Percentiles rank a stretch among this genome's conserved stretches.
These are phyloP conservation scores for Candida andamanensis DNA, from an alignment of 805 yeast species.

Conservation along the genomic window DNA sequence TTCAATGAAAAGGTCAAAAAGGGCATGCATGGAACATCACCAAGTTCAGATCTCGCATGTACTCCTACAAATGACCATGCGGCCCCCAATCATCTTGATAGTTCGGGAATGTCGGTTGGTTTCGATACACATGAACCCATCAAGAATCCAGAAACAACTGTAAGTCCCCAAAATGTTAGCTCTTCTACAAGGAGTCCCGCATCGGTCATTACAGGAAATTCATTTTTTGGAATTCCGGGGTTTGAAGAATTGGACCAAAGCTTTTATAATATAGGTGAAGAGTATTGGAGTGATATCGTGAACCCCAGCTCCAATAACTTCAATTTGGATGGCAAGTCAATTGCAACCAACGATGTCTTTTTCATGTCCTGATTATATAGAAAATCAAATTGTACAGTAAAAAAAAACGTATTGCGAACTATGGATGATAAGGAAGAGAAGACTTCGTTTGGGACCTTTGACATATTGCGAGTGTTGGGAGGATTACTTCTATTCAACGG, in stretches of 20 bases:
- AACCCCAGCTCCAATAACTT: slow-evolving; percentile 30
- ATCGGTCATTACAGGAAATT: neutral
- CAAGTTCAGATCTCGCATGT: neutral
- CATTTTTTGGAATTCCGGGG: slow-evolving; percentile 7
- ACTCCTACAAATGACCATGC: neutral
- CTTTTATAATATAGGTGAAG: slow-evolving; percentile 56
- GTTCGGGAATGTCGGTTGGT: neutral
- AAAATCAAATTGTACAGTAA: neutral
- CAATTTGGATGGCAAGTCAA: slow-evolving; percentile 23
- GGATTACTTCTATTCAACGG: slow-evolving; percentile 46
- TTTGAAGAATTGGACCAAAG: slow-evolving; percentile 38
- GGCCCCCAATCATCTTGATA: neutral
- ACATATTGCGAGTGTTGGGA: slow-evolving; percentile 37
- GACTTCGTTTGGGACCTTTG: slow-evolving; percentile 27
- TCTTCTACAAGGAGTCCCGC: neutral
- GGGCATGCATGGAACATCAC: slow-evolving; percentile 2
- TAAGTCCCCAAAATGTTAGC: neutral
- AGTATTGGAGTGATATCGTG: slow-evolving; percentile 62
- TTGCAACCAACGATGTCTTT: slow-evolving; percentile 21
- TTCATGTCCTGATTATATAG: slow-evolving; percentile 13
- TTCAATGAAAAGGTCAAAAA: slow-evolving; percentile 4
- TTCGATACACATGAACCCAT: neutral
- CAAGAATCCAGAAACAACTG: neutral
- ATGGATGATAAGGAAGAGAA: neutral
- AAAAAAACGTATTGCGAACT: neutral